Base-by-base conservation (phyloP, 768 basidiomycete genomes). In the Suillus sp. region DNA sequence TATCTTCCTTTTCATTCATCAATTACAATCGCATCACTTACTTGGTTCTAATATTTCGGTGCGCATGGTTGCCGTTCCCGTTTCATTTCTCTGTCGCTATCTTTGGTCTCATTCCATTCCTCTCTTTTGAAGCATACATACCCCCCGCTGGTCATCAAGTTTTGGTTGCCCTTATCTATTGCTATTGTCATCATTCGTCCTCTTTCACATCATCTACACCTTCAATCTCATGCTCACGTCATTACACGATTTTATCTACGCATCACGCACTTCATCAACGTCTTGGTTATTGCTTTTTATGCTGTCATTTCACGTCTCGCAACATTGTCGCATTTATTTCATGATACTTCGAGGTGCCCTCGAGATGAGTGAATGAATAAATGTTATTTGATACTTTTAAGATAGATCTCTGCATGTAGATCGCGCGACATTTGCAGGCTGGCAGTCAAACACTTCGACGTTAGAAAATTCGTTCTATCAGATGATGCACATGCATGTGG, bases 101-200 rank as follows among this genome's bases (percentile, higher is more conserved):
- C 67, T 34, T 77, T 71, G 18, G 10, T 35, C 61, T 35, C 63
- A 38, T 35, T 62, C 66, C n/a, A 51, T 62, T 59, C 32, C 62
- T 64, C 53, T 60, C 42, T 20, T 37, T 43, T 62, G 56, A 54
- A 63, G 55, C 42, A 62, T 60, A 47, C 35, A 62, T 58, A 65
- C 61, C 42, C 47, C 61, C 37, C 47, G 20, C 65, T 30, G 55
- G 34, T 48, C 51, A 74, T 74, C 68, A 73, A 75, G 61, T 73
- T 70, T 58, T 72, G 67, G 40, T 70, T 65, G 63, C 69, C 72
- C 67, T 72, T 73, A 77, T 77, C 67, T 77, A 75, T 75, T 65
- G 66, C 70, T 77, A 70, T 73, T 67, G 66, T 66, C 73, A 65
- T 63, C 63, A 68, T 72, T 61, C 22, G 40, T 43, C 32, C 53